These are phyloP conservation scores for Arthrobotrys conoides DNA, from an alignment of 2,329 filamentous ascomycete species.

Conservation along the genomic window DNA sequence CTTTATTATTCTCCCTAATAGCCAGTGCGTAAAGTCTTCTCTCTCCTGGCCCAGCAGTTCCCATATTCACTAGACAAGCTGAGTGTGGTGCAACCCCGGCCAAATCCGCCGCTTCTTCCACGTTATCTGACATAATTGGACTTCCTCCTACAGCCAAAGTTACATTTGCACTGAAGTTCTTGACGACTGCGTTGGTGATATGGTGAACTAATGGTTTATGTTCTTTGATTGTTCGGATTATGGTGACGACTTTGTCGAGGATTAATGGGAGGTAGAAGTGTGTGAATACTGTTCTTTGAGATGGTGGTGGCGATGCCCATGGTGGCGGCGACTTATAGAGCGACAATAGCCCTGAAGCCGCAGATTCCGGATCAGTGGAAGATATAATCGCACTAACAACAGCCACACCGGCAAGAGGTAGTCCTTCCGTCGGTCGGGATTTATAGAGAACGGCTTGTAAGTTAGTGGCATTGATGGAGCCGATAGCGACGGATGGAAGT, in stretches of 20 bases:
- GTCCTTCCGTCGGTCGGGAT: slow-evolving; percentile 69
- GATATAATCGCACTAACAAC: slow-evolving; percentile 91
- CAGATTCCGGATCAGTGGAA: slow-evolving; percentile 76
- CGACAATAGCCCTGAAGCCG: slow-evolving; percentile 73
- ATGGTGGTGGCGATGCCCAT: slow-evolving; percentile 39
- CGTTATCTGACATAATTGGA: slow-evolving; percentile 94
- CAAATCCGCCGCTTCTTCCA: slow-evolving; percentile 85
- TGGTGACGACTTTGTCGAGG: slow-evolving; percentile 60
- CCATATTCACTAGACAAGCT: slow-evolving; percentile 92
- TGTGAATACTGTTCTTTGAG: slow-evolving; percentile 51
- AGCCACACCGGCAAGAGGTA: slow-evolving; percentile 82
- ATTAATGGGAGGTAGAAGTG: slow-evolving; percentile 59
- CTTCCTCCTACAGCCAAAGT: slow-evolving; percentile 86
- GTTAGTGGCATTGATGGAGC: slow-evolving; percentile 85
- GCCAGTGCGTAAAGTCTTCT: slow-evolving; percentile 78
- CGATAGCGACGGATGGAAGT: slow-evolving; percentile 83
- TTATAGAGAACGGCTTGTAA: slow-evolving; percentile 81
- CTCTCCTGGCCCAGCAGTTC: slow-evolving; percentile 82
- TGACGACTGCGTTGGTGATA: slow-evolving; percentile 97
- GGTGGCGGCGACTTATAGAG: slow-evolving; percentile 70
- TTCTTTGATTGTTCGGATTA: slow-evolving; percentile 75
- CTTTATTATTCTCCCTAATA: slow-evolving; percentile 83
- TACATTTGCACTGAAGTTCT: slow-evolving; percentile 94
- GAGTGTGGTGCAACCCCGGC: slow-evolving; percentile 73
- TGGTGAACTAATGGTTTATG: slow-evolving; percentile 86